These are phyloP conservation scores for Calycina herbarum DNA, from an alignment of 2,329 filamentous ascomycete genomes.

Conservation along the genomic window DNA sequence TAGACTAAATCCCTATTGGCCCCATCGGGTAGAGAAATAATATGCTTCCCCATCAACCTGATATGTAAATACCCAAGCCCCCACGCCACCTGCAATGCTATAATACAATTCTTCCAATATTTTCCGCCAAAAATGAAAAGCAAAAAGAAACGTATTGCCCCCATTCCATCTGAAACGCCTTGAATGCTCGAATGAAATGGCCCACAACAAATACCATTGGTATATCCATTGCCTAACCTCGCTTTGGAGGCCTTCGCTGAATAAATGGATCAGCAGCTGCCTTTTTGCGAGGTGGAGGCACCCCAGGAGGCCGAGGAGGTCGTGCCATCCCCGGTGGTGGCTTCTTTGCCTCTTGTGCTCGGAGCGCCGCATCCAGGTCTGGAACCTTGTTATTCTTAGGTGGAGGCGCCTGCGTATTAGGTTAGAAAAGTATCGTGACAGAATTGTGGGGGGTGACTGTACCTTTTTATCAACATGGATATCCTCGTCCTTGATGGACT, in stretches of 20 bases:
- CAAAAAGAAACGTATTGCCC: not conserved
- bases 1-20: too few species aligned
- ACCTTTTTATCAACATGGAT: slow-evolving; percentile 26
- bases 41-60: not conserved
- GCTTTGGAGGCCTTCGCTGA: slow-evolving; percentile 26
- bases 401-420: not conserved
- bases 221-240: slow-evolving; percentile 6
- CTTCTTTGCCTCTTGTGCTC: slow-evolving; percentile 28
- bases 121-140: not conserved
- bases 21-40: too few species aligned
- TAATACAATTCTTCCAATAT: not conserved
- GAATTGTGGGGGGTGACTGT: not conserved
- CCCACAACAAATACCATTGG: not conserved
- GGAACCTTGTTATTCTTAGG: slow-evolving; percentile 8
- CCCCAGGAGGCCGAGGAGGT: slow-evolving; percentile 23
- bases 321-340: slow-evolving; percentile 11
- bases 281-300: slow-evolving; percentile 27
- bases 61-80: not conserved
- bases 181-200: not conserved
- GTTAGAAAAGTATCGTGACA: not conserved
- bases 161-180: not conserved
- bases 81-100: not conserved
- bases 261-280: slow-evolving; percentile 33
- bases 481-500: slow-evolving; percentile 21
- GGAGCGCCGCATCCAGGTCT: slow-evolving; percentile 26